Conservation (phyloP, 1,284 basidiomycete species). For the Wallemia mellicola region DNA sequence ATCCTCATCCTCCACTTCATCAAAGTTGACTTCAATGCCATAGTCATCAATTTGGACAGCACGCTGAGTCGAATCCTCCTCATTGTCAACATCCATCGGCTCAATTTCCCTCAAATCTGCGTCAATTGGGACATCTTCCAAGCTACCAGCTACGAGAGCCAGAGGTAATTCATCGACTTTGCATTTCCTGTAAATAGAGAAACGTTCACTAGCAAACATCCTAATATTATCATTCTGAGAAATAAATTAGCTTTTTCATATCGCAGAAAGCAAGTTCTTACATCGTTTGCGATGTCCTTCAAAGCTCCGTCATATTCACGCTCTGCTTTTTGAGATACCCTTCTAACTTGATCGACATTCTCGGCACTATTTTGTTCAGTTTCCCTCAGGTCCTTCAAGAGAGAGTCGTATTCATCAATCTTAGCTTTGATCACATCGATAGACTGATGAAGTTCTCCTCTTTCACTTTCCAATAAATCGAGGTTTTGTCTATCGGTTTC, state of each 20-base stretch:
- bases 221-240: conserved; percentile 73
- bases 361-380: not conserved
- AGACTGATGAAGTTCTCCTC: conserved; percentile 34
- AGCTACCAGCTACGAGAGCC: conserved; percentile 40
- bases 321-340: not conserved
- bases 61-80: conserved; percentile 42
- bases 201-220: conserved; percentile 55
- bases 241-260: conserved; percentile 4
- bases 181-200: conserved; percentile 64
- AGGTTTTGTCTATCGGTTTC: conserved; percentile 17
- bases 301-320: conserved; percentile 33
- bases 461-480: conserved; percentile 21
- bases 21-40: conserved; percentile 72
- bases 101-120: conserved; percentile 24
- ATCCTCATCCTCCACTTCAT: conserved; percentile 49
- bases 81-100: conserved; percentile 59
- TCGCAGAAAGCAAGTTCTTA: conserved; percentile 13
- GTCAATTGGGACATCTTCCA: conserved; percentile 74
- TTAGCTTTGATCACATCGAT: conserved; percentile 50
- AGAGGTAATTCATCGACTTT: conserved; percentile 72
- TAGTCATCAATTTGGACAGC: conserved; percentile 46
- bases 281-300: conserved; percentile 63
- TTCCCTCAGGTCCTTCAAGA: conserved; percentile 16
- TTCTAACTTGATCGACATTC: not conserved
- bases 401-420: conserved; percentile 34